Evolutionary conservation across 1,139 yeast species (phyloP), one percentile per base, ranked within the genome.

Genomic region (Diutina pseudorugosa): DNA sequence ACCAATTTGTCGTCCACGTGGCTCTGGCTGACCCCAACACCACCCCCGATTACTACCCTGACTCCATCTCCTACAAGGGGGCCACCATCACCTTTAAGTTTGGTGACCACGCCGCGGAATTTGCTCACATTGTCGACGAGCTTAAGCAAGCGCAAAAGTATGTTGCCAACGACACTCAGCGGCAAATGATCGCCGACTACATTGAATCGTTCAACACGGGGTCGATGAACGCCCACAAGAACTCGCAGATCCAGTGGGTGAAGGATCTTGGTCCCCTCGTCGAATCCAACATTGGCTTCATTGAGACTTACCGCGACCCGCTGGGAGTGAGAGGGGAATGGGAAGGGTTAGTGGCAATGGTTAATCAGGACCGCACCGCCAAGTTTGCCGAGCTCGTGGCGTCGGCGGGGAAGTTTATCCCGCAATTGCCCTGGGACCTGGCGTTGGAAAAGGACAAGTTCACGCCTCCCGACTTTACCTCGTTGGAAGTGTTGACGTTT

Each of bases 261-360:
- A 85, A 86, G 63, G 96, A 89, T 64, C 68, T 86, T 53, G 84
- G 88, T 7, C 96, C 96, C 14, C 72, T 72, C 41, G 91, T 89
- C 27, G 96, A 89, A 67, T 82, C 93, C 50, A 87, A 89, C 63
- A 80, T 88, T 60, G 96, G 96, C 0, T 89, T 88, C 64, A 88
- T 89, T 61, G 96, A 89, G 70, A 88, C 96, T 33, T 89, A 89
- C 68, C 77, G 96, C 66, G 96, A 88, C 64, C 95, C 95, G 16
- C 79, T 91, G 19, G 96, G 96, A 51, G 89, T 88, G 50, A 80
- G 93, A 63, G 96, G 96, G 55, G 96, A 89, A 69, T 89, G 94
- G 93, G 96, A 89, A 70, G 90, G 95, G 40, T 71, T 89, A 50
- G 94, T 89, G 44, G 94, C 96, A n/a, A 85, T 88, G 81, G 95